Evolutionary conservation across 495 filamentous ascomycete species (phyloP).

Genomic region (Aspergillus avenaceus): DNA sequence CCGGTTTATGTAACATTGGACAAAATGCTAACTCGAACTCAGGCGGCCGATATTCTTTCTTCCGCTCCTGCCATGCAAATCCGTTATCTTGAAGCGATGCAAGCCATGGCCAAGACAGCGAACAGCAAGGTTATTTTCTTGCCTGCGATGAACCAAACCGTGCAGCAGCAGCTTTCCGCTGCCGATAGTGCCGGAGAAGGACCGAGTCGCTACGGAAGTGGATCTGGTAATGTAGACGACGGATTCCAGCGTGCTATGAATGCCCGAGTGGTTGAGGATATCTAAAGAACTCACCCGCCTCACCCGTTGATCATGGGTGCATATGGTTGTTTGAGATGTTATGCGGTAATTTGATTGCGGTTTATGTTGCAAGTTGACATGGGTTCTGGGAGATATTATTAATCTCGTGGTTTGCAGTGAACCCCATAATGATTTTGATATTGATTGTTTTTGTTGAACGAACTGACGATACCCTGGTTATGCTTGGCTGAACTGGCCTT

Average conservation of each 20-base stretch:
- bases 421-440: constrained; percentile 4
- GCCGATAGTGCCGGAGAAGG: constrained; percentile 58
- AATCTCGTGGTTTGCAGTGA: constrained; percentile 17
- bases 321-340: constrained; percentile 3
- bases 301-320: background rate
- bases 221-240: constrained; percentile 32
- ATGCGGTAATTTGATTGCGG: constrained; percentile 13
- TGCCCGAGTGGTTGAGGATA: constrained; percentile 79
- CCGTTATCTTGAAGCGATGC: constrained; percentile 98
- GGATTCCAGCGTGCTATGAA: constrained; percentile 83
- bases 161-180: constrained; percentile 43
- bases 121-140: constrained; percentile 98
- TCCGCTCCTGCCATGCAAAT: constrained; percentile 99
- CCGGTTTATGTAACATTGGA: background rate
- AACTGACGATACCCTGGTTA: constrained; percentile 31
- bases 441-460: constrained; percentile 10
- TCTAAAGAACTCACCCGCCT: constrained; percentile 44
- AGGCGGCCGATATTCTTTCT: constrained; percentile 87
- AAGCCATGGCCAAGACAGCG: constrained; percentile 94
- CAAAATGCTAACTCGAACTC: background rate
- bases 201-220: constrained; percentile 45
- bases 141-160: constrained; percentile 53
- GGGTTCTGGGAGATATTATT: no score
- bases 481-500: background rate
- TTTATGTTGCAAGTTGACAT: no score